Evolutionary conservation across 768 basidiomycete species (phyloP), one percentile per base, ranked within the genome.

Genomic region (Polyporus arcularius): DNA sequence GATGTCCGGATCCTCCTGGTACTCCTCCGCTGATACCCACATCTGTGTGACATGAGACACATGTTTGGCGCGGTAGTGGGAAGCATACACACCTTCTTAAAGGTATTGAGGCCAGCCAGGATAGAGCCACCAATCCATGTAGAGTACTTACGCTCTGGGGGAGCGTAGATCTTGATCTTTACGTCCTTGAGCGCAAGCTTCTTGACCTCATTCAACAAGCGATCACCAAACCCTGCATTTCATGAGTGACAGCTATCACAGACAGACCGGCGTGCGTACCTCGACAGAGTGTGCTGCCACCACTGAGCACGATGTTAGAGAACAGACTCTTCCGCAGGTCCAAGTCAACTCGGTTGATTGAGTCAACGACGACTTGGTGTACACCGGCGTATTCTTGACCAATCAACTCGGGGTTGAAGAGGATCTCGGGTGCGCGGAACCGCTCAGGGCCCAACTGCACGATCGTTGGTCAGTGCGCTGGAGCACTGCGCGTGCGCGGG

Each of bases 21-120:
- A 98, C 76, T 98, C 97, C 75, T 99, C 96, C 41, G 96, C 95
- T 48, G 94, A 96, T 53, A 99, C 94, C 96, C 97, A 99, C 96
- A 99, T 98, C 94, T 97, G 58, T 30, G 55, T 65, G 21, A 42
- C 28, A 16, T 35, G 5, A 35, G 14, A 57, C 51, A 51, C 38
- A 57, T 18, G 52, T 63, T 56, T 43, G 49, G 48, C 53, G 54
- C 30, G 63, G n/a, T 30, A 49, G 30, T n/a, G 38, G 16, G 52
- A 15, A 28, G 4, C 48, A 53, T 40, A 32, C 71, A 57, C 58
- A 90, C 95, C 88, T 97, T 97, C 78, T 96, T 98, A 83, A 99
- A 99, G 39, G 97, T 97, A 66, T 86, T 95, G 63, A 99, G 74
- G 41, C 96, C 96, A 52, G 96, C 96, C 54, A 99, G 77, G 72